Conservation (phyloP, 192 early-diverging fungal species). For the Chytriomyces confervae region DNA sequence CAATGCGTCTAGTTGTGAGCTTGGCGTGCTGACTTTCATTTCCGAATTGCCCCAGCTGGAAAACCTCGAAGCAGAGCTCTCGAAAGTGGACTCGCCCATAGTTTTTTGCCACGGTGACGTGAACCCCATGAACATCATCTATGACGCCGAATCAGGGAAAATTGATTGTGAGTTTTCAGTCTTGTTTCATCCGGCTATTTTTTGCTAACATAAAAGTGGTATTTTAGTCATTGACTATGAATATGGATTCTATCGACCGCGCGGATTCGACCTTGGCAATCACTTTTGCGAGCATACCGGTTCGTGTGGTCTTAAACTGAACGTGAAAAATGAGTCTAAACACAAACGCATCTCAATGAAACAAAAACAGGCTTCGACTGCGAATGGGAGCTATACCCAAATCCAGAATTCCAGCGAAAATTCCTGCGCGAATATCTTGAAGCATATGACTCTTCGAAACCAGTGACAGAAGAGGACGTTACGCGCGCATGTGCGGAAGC, state of each 20-base stretch:
- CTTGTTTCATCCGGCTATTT: background rate
- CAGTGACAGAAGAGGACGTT: background rate
- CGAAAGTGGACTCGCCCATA: conserved; percentile 72
- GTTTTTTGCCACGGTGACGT: conserved; percentile 95
- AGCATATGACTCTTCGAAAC: background rate
- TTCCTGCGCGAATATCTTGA: conserved; percentile 82
- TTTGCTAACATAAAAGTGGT: background rate
- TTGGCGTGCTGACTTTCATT: too few relatives aligned
- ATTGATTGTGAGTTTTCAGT: conserved; percentile 36
- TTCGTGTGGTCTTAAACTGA: too few relatives aligned
- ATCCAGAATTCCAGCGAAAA: conserved; percentile 67
- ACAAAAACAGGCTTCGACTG: conserved; percentile 75
- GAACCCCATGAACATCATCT: conserved; percentile 92
- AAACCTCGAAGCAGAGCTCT: conserved; percentile 46
- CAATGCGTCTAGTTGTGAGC: too few relatives aligned
- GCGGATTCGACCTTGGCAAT: conserved; percentile 95
- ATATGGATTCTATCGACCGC: conserved; percentile 82
- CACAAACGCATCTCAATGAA: too few relatives aligned
- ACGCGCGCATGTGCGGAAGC: background rate
- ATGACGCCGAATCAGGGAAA: conserved; percentile 57
- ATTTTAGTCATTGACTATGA: conserved; percentile 83
- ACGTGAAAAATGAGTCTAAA: too few relatives aligned
- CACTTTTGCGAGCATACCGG: conserved; percentile 92
- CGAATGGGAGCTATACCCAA: conserved; percentile 85
- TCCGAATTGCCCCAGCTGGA: too few relatives aligned